phyloP scores from a whole-genome alignment of 768 basidiomycete species.

The Lenzites betulinus region DNA sequence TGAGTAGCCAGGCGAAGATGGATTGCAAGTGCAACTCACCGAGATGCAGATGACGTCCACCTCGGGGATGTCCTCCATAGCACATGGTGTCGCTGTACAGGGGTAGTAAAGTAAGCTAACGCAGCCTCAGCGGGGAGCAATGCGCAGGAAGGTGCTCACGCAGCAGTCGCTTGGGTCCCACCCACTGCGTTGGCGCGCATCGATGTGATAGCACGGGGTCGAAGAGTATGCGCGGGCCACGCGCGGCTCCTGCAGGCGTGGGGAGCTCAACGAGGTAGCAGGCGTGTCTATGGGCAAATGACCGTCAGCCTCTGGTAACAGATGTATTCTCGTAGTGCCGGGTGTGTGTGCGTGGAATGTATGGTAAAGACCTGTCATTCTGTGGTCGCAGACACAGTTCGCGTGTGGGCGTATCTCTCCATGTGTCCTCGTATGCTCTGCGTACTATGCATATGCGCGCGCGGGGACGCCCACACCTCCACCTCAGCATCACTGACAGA shows the following conservation, averaged over 20 bases:
- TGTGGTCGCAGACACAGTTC: no score
- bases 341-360: no score
- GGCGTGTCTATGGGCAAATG: conserved; percentile 33
- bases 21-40: conserved; percentile 31
- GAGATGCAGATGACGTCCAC: conserved; percentile 53
- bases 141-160: conserved; percentile 31
- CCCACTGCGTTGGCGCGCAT: conserved; percentile 35
- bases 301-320: not conserved
- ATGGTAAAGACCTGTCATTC: no score
- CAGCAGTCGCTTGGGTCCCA: conserved; percentile 37
- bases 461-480: no score
- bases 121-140: not conserved
- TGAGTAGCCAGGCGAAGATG: not conserved
- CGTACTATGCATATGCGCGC: not conserved
- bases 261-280: conserved; percentile 44
- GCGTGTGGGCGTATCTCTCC: no score
- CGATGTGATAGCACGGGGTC: conserved; percentile 41
- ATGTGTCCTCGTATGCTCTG: not conserved
- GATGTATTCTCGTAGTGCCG: no score
- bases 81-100: conserved; percentile 37
- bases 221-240: conserved; percentile 42
- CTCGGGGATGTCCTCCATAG: conserved; percentile 46
- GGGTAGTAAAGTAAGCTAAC: not conserved
- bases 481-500: no score
- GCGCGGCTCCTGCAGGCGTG: conserved; percentile 31